Conservation (phyloP, 2,329 filamentous ascomycete species). For the Talaromyces islandicus region DNA sequence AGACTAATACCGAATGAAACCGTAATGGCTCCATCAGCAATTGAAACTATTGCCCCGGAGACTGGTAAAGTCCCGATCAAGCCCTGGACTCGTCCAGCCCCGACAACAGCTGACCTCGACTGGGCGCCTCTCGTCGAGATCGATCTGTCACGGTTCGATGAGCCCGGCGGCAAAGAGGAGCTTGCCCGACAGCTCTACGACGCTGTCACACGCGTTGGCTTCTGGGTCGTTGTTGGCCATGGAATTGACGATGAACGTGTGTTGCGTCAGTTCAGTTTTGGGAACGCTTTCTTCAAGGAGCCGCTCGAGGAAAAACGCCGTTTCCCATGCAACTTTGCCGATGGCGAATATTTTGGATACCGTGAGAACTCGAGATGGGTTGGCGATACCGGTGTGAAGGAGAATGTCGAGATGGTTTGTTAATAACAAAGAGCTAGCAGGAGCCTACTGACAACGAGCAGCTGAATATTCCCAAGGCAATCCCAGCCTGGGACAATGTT, state of each 20-base stretch:
- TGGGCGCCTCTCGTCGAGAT: constrained; percentile 53
- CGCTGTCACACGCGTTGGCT: constrained; percentile 37
- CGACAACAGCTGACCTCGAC: constrained; percentile 29
- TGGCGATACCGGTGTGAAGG: constrained; percentile 31
- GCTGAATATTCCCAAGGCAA: constrained; percentile 27
- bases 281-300: constrained; percentile 49
- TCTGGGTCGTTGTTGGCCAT: constrained; percentile 24
- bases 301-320: constrained; percentile 51
- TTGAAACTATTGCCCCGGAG: constrained; percentile 12
- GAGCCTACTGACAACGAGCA: not conserved
- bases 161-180: constrained; percentile 47
- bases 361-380: constrained; percentile 29
- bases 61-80: constrained; percentile 14
- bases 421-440: not conserved
- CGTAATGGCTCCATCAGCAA: constrained; percentile 18
- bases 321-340: constrained; percentile 20
- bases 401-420: constrained; percentile 31
- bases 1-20: not conserved
- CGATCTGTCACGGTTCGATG: constrained; percentile 48
- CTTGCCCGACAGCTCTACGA: constrained; percentile 43
- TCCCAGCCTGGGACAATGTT: constrained; percentile 21
- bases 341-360: constrained; percentile 28
- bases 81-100: constrained; percentile 20
- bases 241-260: constrained; percentile 52
- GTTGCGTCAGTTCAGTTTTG: constrained; percentile 53